Evolutionary conservation across 345 rosid genomes (phyloP).

Genomic region (Salix dunnii): DNA sequence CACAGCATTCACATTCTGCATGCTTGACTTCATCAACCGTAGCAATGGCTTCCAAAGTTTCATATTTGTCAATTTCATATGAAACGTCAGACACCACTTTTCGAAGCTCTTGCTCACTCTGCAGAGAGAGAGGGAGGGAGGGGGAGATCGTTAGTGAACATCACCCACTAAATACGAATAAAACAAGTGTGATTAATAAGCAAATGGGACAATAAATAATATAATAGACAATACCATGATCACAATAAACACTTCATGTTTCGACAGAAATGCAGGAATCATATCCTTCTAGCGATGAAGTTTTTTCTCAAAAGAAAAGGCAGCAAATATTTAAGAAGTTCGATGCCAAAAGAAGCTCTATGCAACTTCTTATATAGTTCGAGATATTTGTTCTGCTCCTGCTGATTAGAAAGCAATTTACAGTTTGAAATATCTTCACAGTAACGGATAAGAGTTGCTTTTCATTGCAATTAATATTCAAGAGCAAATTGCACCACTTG

Average conservation of each 20-base stretch:
- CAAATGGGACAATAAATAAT: not conserved
- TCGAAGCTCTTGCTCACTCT: conserved; percentile 28
- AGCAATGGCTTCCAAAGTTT: not conserved
- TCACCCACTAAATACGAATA: not conserved
- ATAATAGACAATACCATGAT: not conserved
- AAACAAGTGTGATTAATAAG: not conserved
- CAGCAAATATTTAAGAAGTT: not conserved
- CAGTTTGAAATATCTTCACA: not conserved
- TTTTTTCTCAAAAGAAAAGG: not conserved
- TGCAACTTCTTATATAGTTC: not conserved
- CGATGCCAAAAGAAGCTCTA: not conserved
- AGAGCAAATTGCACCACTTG: conserved; percentile 13
- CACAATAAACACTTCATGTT: not conserved
- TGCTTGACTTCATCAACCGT: conserved; percentile 23
- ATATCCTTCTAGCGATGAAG: not conserved
- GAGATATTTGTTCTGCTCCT: not conserved
- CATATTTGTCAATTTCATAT: conserved; percentile 17
- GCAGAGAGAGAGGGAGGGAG: not conserved
- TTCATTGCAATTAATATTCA: not conserved
- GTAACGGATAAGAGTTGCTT: conserved; percentile 11
- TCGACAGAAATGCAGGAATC: not conserved
- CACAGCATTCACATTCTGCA: conserved; percentile 49
- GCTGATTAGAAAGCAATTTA: conserved; percentile 6
- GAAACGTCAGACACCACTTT: conserved; percentile 38
- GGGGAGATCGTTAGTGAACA: no score